Base-by-base conservation (phyloP, 177 flowering plant species). In the Vitis hybrid region DNA sequence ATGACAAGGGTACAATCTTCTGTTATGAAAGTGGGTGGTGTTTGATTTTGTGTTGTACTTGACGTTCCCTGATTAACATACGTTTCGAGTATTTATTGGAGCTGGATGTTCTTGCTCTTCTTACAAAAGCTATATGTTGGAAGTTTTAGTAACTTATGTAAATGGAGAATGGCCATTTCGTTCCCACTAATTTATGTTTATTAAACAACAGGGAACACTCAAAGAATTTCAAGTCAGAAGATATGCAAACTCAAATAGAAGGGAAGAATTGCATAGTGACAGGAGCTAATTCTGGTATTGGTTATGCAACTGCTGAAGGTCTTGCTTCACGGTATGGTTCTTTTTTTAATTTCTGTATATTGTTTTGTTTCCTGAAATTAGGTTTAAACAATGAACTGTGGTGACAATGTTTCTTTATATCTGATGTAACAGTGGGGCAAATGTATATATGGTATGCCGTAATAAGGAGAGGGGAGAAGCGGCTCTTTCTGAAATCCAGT, bases 281-380 rank as follows among this genome's bases (percentile, higher is more conserved):
- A 2, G 99, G 99, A 72, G 98, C 98, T 1, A 95, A 95, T 82
- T 88, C 99, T 19, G 99, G 98, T 60, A 82, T 95, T 51, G 98
- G 99, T 56, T 95, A 80, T 75, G 93, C 96, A 0, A 78, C 94
- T 60, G 96, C 98, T 17, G 84, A 95, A 82, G 94, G 87, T 60
- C 94, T 95, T 49, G 98, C 98, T 65, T 84, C 92, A 59, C 90
- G 97, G 99, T 95, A 64, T 55, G 64, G 14, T 60, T 55, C 65
- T 23, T 52, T 15, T 26, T 49, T 40, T 19, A 1, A 50, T 26
- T 64, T 69, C 5, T 52, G 2, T 45, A 7, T 40, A 3, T 52
- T 34, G 0, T 56, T 62, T 49, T 21, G 15, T 69, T 56, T n/a
- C 1, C 4, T 50, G 34, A 2, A 15, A 4, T 65, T 58, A 6